phyloP scores from a whole-genome alignment of 176 grass and related monocot genomes.

The Dactylis glomerata region DNA sequence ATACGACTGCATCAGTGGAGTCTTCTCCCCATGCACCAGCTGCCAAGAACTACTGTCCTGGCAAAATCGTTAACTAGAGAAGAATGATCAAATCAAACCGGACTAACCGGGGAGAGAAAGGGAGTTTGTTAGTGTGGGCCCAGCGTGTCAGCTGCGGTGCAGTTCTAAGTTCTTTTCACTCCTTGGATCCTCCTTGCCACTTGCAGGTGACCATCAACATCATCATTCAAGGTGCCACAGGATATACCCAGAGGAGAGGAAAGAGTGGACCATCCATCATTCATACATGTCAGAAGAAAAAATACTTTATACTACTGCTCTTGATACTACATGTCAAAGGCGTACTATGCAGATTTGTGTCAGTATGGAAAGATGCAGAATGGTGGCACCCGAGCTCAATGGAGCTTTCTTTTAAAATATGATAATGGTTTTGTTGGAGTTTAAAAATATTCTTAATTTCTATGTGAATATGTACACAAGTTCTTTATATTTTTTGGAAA shows the following conservation, averaged over 20 bases:
- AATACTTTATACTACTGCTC: neutral
- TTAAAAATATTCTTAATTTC: no score
- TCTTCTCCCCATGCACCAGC: neutral
- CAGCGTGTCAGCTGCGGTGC: neutral
- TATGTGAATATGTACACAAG: no score
- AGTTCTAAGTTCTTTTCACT: neutral
- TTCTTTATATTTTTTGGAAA: no score
- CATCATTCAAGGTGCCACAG: conserved; percentile 9
- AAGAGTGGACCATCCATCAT: neutral
- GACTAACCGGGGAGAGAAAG: neutral
- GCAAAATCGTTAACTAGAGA: conserved; percentile 6
- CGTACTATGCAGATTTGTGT: no score
- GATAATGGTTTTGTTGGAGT: no score
- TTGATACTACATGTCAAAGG: no score
- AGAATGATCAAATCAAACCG: neutral
- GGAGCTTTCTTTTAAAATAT: no score
- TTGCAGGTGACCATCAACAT: neutral
- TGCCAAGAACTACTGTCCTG: neutral
- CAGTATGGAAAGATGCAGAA: no score
- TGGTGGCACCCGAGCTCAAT: no score
- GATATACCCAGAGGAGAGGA: neutral
- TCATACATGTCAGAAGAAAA: conserved; percentile 7
- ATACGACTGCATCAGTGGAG: neutral
- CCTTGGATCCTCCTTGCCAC: neutral
- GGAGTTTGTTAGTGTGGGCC: neutral